Percentiles rank a stretch among this genome's conserved stretches.
phyloP scores from a whole-genome alignment of 306 rosid species.

The Lagenaria siceraria region DNA sequence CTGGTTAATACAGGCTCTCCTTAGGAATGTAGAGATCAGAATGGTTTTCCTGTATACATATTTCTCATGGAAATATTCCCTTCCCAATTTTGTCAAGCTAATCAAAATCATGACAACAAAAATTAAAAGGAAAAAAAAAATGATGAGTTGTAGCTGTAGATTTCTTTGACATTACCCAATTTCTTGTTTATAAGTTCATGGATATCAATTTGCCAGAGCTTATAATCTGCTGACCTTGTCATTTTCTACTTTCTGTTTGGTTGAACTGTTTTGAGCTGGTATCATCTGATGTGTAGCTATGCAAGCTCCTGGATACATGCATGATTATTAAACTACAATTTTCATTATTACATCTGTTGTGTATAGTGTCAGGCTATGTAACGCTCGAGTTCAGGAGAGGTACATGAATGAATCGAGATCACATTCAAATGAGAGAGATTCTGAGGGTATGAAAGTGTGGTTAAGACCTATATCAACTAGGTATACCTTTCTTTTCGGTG shows the following conservation, averaged over 20 bases:
- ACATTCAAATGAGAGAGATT: no score
- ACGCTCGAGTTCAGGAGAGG: not conserved
- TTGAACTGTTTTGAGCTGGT: not conserved
- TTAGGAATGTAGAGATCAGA: constrained; percentile 39
- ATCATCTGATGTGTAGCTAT: not conserved
- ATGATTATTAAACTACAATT: no score
- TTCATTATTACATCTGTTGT: not conserved
- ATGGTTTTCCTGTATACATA: constrained; percentile 42
- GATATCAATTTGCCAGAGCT: not conserved
- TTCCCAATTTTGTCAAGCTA: constrained; percentile 45
- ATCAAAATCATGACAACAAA: constrained; percentile 8
- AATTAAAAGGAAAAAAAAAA: not conserved
- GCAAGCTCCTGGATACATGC: not conserved
- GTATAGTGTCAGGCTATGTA: not conserved
- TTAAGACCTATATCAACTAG: not conserved
- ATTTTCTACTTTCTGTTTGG: not conserved
- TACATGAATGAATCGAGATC: no score
- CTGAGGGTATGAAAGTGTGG: not conserved
- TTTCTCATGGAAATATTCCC: constrained; percentile 38
- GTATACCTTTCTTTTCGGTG: not conserved
- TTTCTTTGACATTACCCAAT: not conserved
- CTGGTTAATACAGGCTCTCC: constrained; percentile 31
- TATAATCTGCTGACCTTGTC: not conserved
- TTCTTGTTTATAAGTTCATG: not conserved
- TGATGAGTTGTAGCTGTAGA: not conserved